Evolutionary conservation across 495 filamentous ascomycete species (phyloP).

Genomic region (Elasticomyces elasticus): DNA sequence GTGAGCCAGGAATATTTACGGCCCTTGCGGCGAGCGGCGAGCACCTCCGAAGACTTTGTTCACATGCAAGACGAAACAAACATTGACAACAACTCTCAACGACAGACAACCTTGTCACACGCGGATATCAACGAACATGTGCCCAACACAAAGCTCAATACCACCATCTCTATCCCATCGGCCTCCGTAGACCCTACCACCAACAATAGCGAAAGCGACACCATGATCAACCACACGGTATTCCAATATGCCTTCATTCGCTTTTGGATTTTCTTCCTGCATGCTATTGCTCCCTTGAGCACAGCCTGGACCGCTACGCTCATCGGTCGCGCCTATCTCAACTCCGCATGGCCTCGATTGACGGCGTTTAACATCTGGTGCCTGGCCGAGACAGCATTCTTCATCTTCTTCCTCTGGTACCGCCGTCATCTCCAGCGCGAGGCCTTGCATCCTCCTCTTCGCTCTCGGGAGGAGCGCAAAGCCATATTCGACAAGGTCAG

Average conservation of each 20-base stretch:
- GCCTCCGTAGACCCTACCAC: too few species aligned
- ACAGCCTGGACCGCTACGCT: conserved; percentile 6
- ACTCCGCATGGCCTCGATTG: background rate
- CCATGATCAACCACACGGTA: conserved; percentile 18
- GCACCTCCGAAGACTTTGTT: too few species aligned
- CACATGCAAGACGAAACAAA: too few species aligned
- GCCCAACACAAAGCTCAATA: background rate
- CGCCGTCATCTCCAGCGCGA: conserved; percentile 39
- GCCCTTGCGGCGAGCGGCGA: too few species aligned
- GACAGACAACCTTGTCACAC: too few species aligned
- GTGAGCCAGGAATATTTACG: too few species aligned
- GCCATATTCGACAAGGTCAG: conserved; percentile 47
- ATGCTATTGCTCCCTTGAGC: conserved; percentile 12
- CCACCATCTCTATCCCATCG: too few species aligned
- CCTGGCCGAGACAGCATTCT: conserved; percentile 43
- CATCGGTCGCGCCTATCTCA: background rate
- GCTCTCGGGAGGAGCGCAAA: conserved; percentile 32
- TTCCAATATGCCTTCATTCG: conserved; percentile 15
- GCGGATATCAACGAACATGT: background rate
- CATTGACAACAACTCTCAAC: too few species aligned
- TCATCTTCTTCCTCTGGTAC: conserved; percentile 46
- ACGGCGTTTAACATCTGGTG: conserved; percentile 8
- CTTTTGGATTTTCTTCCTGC: conserved; percentile 11
- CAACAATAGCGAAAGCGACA: background rate
- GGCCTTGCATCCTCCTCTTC: conserved; percentile 44